Evolutionary conservation across 2,329 filamentous ascomycete genomes (phyloP), one percentile per base, ranked within the genome.

Genomic region (Geosmithia putterillii): DNA sequence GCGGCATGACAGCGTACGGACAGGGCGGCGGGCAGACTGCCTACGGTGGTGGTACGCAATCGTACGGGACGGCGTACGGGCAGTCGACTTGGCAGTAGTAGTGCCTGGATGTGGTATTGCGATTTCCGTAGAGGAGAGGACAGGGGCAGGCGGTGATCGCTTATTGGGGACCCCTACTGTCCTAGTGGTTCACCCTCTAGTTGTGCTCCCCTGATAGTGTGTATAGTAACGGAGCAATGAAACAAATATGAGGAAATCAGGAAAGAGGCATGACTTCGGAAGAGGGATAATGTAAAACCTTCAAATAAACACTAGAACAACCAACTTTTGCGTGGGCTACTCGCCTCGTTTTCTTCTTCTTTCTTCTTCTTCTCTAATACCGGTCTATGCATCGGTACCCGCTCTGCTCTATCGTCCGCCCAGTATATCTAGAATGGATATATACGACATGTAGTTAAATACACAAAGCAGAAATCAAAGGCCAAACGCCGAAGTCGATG

Each of bases 1-100:
- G 66, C 19, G 75, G 74, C 45, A 43, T 43, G 42, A 83, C 74
- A 53, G 67, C 74, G 21, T 89, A 84, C 76, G 42, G 42, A 12
- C 39, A 41, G 22, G 82, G 83, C 17, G 76, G 69, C 6, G 60
- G 57, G 15, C 54, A 59, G 7, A 67, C 63, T 4, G 64, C 66
- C 1, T 70, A 68, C 44, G 70, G 70, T 23, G 71, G 77, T 46
- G 80, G 78, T 28, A 82, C 35, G 41, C 12, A 28, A 15, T 41
- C 42, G n/a, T 52, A 50, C 37, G 48, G 48, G 4, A 62, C 61
- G 22, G 65, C 68, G 35, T 70, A 72, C 15, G 71, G 71, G n/a
- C 63, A 67, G 45, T 62, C 61, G 38, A 65, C 67, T 28, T 75
- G 71, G 71, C 67, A 44, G 35, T 44, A 32, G 28, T 14, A 32